phyloP scores from a whole-genome alignment of 306 rosid species.

The Dryas octopetala region DNA sequence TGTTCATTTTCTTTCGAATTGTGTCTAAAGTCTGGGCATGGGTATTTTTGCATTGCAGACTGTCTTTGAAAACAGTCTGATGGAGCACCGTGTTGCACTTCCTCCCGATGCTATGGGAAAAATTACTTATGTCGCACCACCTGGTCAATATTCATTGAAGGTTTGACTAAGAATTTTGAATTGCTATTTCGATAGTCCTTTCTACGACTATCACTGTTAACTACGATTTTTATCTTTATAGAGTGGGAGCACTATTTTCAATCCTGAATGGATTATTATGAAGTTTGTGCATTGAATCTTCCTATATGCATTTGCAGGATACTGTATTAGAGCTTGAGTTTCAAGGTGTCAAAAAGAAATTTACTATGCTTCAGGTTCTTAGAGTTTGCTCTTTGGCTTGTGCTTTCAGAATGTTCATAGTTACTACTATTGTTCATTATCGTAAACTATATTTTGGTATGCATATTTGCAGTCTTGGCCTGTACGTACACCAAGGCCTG shows the following conservation, averaged over 20 bases:
- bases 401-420: constrained; percentile 17
- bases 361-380: constrained; percentile 96
- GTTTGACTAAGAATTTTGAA: constrained; percentile 36
- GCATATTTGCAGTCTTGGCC: constrained; percentile 81
- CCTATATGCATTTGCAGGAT: constrained; percentile 56
- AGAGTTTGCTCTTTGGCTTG: constrained; percentile 23
- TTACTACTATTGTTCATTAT: constrained; percentile 1
- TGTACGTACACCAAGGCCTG: constrained; percentile 97
- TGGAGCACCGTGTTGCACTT: constrained; percentile 89
- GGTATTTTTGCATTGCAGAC: constrained; percentile 51
- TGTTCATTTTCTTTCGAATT: constrained; percentile 15
- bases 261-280: neutral
- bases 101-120: constrained; percentile 99
- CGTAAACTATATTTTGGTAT: constrained; percentile 3
- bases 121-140: constrained; percentile 78
- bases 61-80: constrained; percentile 85
- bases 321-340: constrained; percentile 96
- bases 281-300: constrained; percentile 7
- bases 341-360: constrained; percentile 88
- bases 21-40: constrained; percentile 15
- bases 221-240: neutral
- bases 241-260: neutral
- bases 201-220: constrained; percentile 2
- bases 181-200: neutral
- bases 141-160: constrained; percentile 95